These are phyloP conservation scores for Candida ovalis DNA, from an alignment of 805 yeast genomes.

Conservation along the genomic window DNA sequence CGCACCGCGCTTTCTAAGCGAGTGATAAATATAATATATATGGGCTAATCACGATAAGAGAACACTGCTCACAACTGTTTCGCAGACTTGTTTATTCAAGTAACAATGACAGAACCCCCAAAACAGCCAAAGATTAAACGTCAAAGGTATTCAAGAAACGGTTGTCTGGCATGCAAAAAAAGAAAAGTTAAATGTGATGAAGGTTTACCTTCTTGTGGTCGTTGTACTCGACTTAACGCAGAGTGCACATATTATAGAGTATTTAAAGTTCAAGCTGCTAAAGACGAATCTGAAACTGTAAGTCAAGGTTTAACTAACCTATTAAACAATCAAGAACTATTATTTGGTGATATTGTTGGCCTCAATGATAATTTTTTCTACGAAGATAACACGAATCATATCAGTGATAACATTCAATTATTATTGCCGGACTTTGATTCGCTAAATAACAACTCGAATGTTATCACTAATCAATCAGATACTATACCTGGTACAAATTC, in stretches of 20 bases:
- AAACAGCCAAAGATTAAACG: constrained; percentile 20
- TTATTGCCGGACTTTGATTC: constrained; percentile 11
- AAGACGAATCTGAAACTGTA: background rate
- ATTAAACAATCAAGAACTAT: constrained; percentile 21
- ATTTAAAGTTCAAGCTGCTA: constrained; percentile 24
- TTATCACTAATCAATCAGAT: background rate
- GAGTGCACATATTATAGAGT: constrained; percentile 33
- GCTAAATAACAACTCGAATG: background rate
- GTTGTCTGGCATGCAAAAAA: constrained; percentile 39
- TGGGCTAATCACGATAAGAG: too few relatives aligned
- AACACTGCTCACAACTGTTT: too few relatives aligned
- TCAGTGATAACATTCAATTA: constrained; percentile 4
- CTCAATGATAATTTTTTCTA: constrained; percentile 8
- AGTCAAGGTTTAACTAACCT: constrained; percentile 14
- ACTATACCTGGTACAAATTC: background rate
- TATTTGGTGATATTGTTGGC: constrained; percentile 20
- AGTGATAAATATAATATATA: too few relatives aligned
- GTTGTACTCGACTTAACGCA: constrained; percentile 32
- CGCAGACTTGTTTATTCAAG: background rate
- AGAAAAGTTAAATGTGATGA: constrained; percentile 38
- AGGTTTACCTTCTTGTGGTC: constrained; percentile 32
- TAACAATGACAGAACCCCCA: background rate
- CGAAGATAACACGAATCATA: constrained; percentile 7
- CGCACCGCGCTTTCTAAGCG: too few relatives aligned
- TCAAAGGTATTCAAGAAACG: constrained; percentile 37